Base-by-base conservation (phyloP, 805 yeast species). In the Trichomonascus vanleenenianus region DNA sequence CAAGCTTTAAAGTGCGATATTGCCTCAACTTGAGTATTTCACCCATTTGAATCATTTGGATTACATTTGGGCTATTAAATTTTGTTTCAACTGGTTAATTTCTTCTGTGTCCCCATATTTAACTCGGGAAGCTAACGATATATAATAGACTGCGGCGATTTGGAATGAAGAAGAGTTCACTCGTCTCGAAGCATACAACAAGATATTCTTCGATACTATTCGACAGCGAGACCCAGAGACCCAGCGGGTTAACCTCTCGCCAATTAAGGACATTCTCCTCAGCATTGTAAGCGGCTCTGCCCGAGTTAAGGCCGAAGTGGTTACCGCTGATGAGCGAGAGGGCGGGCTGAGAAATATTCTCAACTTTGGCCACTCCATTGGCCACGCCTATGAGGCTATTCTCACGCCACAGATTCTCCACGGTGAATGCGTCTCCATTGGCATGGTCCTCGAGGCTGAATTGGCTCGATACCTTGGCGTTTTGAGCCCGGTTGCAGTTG, bases 351-450 rank as follows among this genome's bases (percentile, higher is more conserved):
- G 98, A 67, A 93, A 93, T 64, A 68, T 93, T 52, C 73, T 93
- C 49, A 93, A 93, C 66, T 93, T 91, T 61, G 98, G 98, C 31
- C 98, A 93, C 64, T 78, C 96, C 25, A 89, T 93, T 57, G 98
- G 98, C 39, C 98, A 93, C 64, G 98, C 98, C 16, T 88, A 84
- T 53, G 98, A 93, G 70, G 97, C 98, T n/a, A 80, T 93, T 31
- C 72, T 93, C 51, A 89, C 97, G 3, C 98, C 98, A 7, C 87
- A 89, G 64, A 93, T 95, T 19, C 74, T 93, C 39, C 98, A 93
- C 60, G 98, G 98, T 49, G 98, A 93, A 67, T 93, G 98, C 74
- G 98, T 93, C n/a, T 75, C 97, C n/a, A 76, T 93, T 50, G 98
- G 98, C 52, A 84, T 88, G 76, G 81, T 93, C 30, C 76, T 81